These are phyloP conservation scores for Opeltia flavorubescens DNA, from an alignment of 495 filamentous ascomycete species.

Conservation along the genomic window DNA sequence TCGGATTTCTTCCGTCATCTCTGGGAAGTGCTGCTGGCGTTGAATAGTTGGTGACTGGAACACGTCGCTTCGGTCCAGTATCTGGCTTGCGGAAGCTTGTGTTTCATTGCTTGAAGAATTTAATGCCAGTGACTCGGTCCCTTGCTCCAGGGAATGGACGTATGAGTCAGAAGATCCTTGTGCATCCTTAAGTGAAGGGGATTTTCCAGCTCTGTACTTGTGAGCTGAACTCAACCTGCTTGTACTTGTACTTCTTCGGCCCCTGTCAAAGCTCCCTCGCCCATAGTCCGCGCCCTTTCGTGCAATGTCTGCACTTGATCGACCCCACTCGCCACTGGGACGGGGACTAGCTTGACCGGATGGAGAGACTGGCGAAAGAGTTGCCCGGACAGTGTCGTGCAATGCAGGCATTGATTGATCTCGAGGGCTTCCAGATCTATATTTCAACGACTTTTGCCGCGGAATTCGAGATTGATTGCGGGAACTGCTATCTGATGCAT, in stretches of 20 bases:
- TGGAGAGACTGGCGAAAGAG: slow-evolving; percentile 39
- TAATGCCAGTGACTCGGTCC: slow-evolving; percentile 52
- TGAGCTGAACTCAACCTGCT: slow-evolving; percentile 34
- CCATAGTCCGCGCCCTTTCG: slow-evolving; percentile 18
- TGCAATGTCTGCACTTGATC: slow-evolving; percentile 13
- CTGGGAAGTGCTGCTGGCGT: slow-evolving; percentile 22
- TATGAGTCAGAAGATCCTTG: slow-evolving; percentile 66
- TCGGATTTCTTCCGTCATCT: slow-evolving; percentile 15
- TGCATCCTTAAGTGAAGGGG: slow-evolving; percentile 32
- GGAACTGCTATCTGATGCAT: slow-evolving; percentile 8
- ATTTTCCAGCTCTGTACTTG: slow-evolving; percentile 21
- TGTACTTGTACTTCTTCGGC: slow-evolving; percentile 44
- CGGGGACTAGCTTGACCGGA: slow-evolving; percentile 26
- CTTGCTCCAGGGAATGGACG: slow-evolving; percentile 54
- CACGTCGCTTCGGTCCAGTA: slow-evolving; percentile 71
- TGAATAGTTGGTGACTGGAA: slow-evolving; percentile 75
- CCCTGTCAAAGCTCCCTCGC: slow-evolving; percentile 34
- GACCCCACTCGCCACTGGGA: slow-evolving; percentile 26
- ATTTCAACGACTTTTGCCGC: slow-evolving; percentile 12
- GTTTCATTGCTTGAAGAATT: slow-evolving; percentile 63
- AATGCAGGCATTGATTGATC: slow-evolving; percentile 32
- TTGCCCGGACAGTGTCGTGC: slow-evolving; percentile 50
- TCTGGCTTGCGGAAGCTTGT: slow-evolving; percentile 73
- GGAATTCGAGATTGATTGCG: slow-evolving; percentile 14
- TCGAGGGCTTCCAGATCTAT: slow-evolving; percentile 20